Evolutionary conservation across 2,329 filamentous ascomycete species (phyloP), one percentile per base, ranked within the genome.

Genomic region (Emergomyces orientalis): DNA sequence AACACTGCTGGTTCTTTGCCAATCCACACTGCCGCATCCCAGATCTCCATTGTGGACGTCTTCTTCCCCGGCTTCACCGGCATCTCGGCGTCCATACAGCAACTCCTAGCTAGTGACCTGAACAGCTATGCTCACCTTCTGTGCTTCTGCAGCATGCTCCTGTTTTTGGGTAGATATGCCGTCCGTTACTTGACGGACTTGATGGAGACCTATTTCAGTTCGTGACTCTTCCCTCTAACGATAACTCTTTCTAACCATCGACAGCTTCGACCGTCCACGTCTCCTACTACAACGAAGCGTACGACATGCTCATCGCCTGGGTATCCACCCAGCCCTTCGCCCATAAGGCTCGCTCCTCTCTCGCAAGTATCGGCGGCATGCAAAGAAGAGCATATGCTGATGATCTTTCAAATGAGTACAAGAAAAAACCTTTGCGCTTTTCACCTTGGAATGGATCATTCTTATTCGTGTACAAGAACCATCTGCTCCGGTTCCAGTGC

Each of bases 141-240:
- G 51, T 69, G 51, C 52, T 62, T 62, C 14, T 65, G 65, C 0
- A 62, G 64, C 19, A 63, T 66, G 2, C 58, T 68, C 52, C 25
- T 66, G 60, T 61, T 68, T 63, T 67, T 68, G 49, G 59, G 60
- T 54, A 59, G 62, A 59, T 68, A 67, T 66, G 41, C 25, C 52
- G 30, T 63, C 39, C 59, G 63, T 62, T 68, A 67, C 63, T 2
- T 65, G 32, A 49, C 9, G 13, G 37, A 39, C 37, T 39, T 39
- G 37, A 63, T 68, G 19, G 65, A 63, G 64, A 66, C 37, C 49
- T n/a, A n/a, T n/a, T n/a, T n/a, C n/a, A n/a, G n/a, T n/a, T n/a
- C n/a, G n/a, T n/a, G n/a, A n/a, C n/a, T 65, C 66, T 62, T 66
- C 65, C 30, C 82, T 93, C 0, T 61, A 41, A 60, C 9, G 63